Evolutionary conservation across 1,139 yeast genomes (phyloP).

Genomic region (Yamadazyma jaroonii): DNA sequence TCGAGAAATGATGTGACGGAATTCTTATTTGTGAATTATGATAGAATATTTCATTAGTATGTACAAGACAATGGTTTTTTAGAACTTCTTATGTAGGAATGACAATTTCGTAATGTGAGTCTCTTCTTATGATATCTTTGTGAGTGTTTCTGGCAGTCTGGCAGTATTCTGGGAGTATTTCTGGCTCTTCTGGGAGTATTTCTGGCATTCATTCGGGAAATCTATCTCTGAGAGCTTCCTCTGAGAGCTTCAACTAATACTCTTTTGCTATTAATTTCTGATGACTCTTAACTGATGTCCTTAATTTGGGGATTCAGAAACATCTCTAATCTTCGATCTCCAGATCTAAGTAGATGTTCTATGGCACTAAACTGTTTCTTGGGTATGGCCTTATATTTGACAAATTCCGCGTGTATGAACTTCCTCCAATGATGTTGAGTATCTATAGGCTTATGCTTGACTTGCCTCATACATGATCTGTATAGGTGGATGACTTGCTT

Average conservation of each 20-base stretch:
- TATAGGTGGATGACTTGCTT: constrained; percentile 63
- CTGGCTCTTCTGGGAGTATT: too few relatives aligned
- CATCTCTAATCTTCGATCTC: constrained; percentile 69
- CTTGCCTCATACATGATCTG: constrained; percentile 53
- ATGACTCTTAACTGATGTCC: constrained; percentile 46
- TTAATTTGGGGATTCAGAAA: constrained; percentile 66
- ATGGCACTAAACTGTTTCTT: constrained; percentile 83
- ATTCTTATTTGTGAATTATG: constrained; percentile 59
- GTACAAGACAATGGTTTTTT: neutral
- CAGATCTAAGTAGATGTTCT: constrained; percentile 80
- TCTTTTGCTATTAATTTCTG: too few relatives aligned
- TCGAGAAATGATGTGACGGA: constrained; percentile 79
- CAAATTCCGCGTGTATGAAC: constrained; percentile 59
- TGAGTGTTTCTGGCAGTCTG: too few relatives aligned
- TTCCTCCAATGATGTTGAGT: constrained; percentile 44
- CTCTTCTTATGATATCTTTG: too few relatives aligned
- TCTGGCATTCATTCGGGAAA: too few relatives aligned
- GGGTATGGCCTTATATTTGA: constrained; percentile 53
- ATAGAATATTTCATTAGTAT: constrained; percentile 28
- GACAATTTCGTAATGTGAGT: too few relatives aligned
- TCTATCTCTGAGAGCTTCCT: too few relatives aligned
- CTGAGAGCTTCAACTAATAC: too few relatives aligned
- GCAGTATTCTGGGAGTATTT: too few relatives aligned
- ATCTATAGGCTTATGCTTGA: constrained; percentile 53
- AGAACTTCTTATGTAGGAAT: neutral